These are phyloP conservation scores for Acer negundo DNA, from an alignment of 345 rosid species.

Conservation along the genomic window DNA sequence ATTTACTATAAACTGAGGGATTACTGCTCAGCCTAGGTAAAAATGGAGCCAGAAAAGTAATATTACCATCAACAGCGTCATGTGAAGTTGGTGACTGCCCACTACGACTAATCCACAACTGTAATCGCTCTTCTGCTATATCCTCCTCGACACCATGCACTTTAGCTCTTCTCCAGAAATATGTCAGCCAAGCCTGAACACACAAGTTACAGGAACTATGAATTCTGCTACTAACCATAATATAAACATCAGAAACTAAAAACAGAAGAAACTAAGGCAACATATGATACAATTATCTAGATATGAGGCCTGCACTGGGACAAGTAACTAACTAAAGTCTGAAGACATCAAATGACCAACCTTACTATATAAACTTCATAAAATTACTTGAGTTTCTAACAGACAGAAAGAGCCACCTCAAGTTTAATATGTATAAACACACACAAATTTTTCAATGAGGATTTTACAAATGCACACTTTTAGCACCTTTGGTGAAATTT, in stretches of 20 bases:
- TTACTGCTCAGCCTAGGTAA: neutral
- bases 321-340: neutral
- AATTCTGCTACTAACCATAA: neutral
- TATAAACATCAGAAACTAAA: slow-evolving; percentile 2
- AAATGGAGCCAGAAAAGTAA: neutral
- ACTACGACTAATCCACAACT: slow-evolving; percentile 61
- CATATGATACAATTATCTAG: neutral
- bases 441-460: no score
- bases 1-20: neutral
- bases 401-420: neutral
- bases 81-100: slow-evolving; percentile 66
- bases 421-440: neutral
- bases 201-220: slow-evolving; percentile 11
- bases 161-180: slow-evolving; percentile 84
- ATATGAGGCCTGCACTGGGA: neutral
- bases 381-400: neutral
- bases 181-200: slow-evolving; percentile 77
- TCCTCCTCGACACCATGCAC: slow-evolving; percentile 73
- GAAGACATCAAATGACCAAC: neutral
- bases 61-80: slow-evolving; percentile 78
- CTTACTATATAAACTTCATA: neutral
- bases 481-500: no score
- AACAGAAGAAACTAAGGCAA: neutral
- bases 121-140: slow-evolving; percentile 72
- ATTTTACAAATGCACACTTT: no score